These are phyloP conservation scores for Penstemon newberryi DNA, from an alignment of 257 asterid species.

Conservation along the genomic window DNA sequence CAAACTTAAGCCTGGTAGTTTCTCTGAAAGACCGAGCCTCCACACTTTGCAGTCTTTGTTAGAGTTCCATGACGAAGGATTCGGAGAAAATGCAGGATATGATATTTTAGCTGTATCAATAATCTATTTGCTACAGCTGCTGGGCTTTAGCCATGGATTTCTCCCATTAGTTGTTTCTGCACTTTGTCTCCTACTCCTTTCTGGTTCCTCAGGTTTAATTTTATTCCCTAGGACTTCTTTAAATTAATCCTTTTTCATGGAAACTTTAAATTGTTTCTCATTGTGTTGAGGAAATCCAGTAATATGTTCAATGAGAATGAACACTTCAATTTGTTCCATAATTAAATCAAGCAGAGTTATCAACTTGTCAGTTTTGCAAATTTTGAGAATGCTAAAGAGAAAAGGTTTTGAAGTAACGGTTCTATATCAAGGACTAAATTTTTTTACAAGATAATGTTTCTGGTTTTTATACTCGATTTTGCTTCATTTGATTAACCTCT, in stretches of 20 bases:
- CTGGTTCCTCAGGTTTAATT: conserved; percentile 57
- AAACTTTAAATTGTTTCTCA: neutral
- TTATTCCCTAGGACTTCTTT: conserved; percentile 2
- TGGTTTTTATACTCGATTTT: neutral
- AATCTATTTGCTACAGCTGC: conserved; percentile 63
- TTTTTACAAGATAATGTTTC: neutral
- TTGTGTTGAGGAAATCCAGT: neutral
- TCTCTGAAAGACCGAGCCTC: conserved; percentile 40
- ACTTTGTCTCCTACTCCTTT: conserved; percentile 60
- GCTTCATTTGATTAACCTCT: conserved; percentile 4
- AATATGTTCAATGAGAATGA: neutral
- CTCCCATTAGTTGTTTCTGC: conserved; percentile 80
- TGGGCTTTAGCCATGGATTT: conserved; percentile 43
- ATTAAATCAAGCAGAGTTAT: neutral
- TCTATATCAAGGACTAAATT: neutral
- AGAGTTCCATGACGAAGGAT: conserved; percentile 38
- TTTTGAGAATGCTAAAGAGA: neutral
- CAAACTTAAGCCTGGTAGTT: conserved; percentile 26
- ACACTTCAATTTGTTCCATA: neutral
- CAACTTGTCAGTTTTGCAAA: neutral
- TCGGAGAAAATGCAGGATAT: conserved; percentile 24
- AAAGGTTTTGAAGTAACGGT: neutral
- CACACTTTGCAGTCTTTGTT: conserved; percentile 49
- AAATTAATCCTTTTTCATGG: neutral
- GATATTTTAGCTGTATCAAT: conserved; percentile 57